Percentiles rank a stretch among this genome's conserved stretches.
These are phyloP conservation scores for Chlamydomonas schloesseri DNA, from an alignment of 139 green algal genomes.

Conservation along the genomic window DNA sequence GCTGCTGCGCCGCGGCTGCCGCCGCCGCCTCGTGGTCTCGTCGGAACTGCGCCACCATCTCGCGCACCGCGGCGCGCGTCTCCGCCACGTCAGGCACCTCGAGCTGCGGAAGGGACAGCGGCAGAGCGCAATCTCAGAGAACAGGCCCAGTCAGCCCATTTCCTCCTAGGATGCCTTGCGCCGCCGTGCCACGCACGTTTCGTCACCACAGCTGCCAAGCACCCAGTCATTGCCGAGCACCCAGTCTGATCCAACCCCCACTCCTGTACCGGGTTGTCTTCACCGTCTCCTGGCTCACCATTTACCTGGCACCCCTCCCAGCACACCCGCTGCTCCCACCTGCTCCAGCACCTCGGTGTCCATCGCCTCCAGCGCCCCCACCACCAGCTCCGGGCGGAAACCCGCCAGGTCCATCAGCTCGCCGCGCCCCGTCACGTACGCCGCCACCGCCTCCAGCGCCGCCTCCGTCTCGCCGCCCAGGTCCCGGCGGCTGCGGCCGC, in stretches of 20 bases:
- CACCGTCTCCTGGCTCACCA: too few relatives aligned
- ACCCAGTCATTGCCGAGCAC: too few relatives aligned
- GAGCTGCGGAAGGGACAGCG: neutral
- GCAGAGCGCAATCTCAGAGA: neutral
- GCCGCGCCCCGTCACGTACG: constrained; percentile 18
- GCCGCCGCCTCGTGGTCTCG: neutral
- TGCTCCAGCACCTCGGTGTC: constrained; percentile 41
- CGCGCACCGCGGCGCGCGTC: neutral
- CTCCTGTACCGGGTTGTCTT: too few relatives aligned
- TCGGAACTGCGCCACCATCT: constrained; percentile 2
- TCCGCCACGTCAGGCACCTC: constrained; percentile 2
- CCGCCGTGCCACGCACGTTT: too few relatives aligned
- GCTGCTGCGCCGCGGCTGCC: neutral
- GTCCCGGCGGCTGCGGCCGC: neutral
- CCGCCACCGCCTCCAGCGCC: constrained; percentile 27
- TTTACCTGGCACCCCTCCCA: too few relatives aligned
- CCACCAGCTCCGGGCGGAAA: neutral
- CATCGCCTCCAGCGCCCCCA: constrained; percentile 16
- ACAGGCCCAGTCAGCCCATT: neutral
- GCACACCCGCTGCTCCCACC: neutral
- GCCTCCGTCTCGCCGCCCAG: constrained; percentile 32
- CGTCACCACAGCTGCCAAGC: too few relatives aligned
- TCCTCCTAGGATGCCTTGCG: too few relatives aligned
- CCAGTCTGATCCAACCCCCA: too few relatives aligned
- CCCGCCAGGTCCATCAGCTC: neutral